phyloP scores from a whole-genome alignment of 108 stramenopile species.

The Cyclotella cryptica region DNA sequence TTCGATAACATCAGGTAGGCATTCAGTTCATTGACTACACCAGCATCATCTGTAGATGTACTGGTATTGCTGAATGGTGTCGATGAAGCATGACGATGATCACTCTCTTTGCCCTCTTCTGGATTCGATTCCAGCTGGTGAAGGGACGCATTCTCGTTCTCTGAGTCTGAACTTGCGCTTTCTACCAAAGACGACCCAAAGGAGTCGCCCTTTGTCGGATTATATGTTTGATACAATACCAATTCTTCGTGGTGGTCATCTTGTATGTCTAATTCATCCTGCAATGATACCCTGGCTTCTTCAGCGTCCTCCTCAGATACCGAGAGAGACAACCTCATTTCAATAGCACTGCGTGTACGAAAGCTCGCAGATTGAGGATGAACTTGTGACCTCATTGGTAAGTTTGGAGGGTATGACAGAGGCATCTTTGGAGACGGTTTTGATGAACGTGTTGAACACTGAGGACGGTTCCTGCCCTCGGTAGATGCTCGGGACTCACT shows the following conservation, averaged over 20 bases:
- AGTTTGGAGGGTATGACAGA: neutral
- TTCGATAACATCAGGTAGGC: conserved; percentile 17
- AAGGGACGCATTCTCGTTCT: neutral
- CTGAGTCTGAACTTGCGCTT: conserved; percentile 13
- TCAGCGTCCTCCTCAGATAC: conserved; percentile 14
- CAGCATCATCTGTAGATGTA: conserved; percentile 19
- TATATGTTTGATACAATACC: neutral
- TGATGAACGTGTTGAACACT: neutral
- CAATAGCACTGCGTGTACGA: neutral
- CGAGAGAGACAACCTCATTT: conserved; percentile 22
- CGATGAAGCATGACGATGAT: neutral
- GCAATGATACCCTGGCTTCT: neutral
- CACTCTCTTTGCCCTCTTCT: neutral
- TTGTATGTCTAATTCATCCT: neutral
- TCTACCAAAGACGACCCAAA: conserved; percentile 18
- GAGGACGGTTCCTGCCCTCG: neutral
- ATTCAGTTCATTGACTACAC: conserved; percentile 21
- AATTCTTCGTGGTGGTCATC: neutral
- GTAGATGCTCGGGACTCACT: conserved; percentile 6
- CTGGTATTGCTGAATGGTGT: conserved; percentile 10
- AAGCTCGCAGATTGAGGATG: conserved; percentile 8
- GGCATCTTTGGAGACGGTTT: neutral
- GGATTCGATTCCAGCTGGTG: neutral
- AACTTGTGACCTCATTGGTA: conserved; percentile 14
- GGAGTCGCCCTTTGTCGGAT: neutral